Evolutionary conservation across 225 moss, liverwort and hornwort genomes (phyloP), one percentile per base, ranked within the genome.

Genomic region (Sphagnum contortum): DNA sequence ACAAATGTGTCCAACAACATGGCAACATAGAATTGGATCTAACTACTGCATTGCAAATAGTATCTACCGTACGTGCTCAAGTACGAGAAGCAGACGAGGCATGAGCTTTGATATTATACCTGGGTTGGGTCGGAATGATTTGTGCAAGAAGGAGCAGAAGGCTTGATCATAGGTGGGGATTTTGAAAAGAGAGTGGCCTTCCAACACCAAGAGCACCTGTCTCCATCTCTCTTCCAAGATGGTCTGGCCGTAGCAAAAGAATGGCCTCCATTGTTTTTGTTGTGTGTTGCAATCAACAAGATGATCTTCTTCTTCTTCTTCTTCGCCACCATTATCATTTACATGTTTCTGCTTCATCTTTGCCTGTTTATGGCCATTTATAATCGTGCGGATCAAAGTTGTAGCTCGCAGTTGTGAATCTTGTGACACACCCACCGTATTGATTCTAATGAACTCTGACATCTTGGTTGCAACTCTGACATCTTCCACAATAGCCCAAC

Each of bases 401-500:
- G 75, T 59, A 1, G 80, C 87, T 57, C 87, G 53, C 8, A 78
- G 77, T 59, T 87, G 87, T 3, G 87, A 70, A 48, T 87, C 87
- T 44, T 87, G 83, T 0, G 87, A 87, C 57, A 70, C 68, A 4
- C 87, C 87, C 8, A 87, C 12, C 2, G 80, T 87, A 71, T 72
- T 83, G 57, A 76, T 29, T 69, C 65, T 77, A 61, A 87, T 57
- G 61, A 77, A 87, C 47, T 68, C 57, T 0, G 83, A 77, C 87
- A 87, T 83, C 61, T 70, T 80, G 8, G 70, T 75, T 3, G 87
- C 87, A 2, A 87, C 75, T 2, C n/a, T 65, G 3, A 77, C 72
- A 3, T 87, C 87, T 50, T 80, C 12, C 47, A 87, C 83, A 9
- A 87, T 62, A 0, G 87, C 87, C 87, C 87, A 87, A 10, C 87